A percentile compares a stretch with the other conserved stretches of the same genome.
Conservation (phyloP, 352 stramenopile genomes). For the Globisporangium paroecandrum region DNA sequence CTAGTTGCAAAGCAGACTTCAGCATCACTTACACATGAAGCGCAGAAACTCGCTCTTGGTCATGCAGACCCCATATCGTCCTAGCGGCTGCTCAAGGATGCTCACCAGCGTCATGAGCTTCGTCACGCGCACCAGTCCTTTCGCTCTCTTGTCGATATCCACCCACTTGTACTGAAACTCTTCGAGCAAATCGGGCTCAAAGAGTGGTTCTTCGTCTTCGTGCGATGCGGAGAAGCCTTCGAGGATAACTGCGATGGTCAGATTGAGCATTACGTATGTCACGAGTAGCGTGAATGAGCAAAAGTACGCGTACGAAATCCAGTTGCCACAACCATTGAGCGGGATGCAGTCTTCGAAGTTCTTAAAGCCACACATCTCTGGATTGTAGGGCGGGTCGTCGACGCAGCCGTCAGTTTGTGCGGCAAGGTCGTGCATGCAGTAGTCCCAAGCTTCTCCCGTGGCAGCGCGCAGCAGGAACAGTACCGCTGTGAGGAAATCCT, state of each 20-base stretch:
- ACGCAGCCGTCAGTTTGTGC: constrained; percentile 38
- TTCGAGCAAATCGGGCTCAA: constrained; percentile 85
- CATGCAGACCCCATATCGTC: constrained; percentile 38
- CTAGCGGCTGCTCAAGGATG: constrained; percentile 74
- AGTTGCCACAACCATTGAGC: constrained; percentile 77
- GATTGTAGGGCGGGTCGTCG: constrained; percentile 61
- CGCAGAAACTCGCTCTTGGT: constrained; percentile 48
- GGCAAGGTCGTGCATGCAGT: constrained; percentile 89
- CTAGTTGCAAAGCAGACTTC: neutral
- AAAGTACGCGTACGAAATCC: constrained; percentile 66
- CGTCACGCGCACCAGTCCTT: constrained; percentile 72
- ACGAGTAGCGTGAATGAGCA: constrained; percentile 91
- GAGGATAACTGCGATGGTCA: constrained; percentile 93
- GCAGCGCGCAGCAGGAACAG: constrained; percentile 88
- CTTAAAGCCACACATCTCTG: constrained; percentile 70
- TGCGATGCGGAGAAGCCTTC: constrained; percentile 87
- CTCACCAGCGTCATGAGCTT: constrained; percentile 77
- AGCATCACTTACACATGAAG: constrained; percentile 47
- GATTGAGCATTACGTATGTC: constrained; percentile 92
- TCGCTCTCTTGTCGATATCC: constrained; percentile 86
- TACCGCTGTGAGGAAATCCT: constrained; percentile 88
- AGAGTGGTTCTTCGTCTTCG: constrained; percentile 84
- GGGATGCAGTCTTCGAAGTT: constrained; percentile 59
- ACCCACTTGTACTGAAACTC: constrained; percentile 89
- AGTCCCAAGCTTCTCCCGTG: constrained; percentile 93